These are phyloP conservation scores for Cercospora brassicicola DNA, from an alignment of 2,329 filamentous ascomycete species.

Conservation along the genomic window DNA sequence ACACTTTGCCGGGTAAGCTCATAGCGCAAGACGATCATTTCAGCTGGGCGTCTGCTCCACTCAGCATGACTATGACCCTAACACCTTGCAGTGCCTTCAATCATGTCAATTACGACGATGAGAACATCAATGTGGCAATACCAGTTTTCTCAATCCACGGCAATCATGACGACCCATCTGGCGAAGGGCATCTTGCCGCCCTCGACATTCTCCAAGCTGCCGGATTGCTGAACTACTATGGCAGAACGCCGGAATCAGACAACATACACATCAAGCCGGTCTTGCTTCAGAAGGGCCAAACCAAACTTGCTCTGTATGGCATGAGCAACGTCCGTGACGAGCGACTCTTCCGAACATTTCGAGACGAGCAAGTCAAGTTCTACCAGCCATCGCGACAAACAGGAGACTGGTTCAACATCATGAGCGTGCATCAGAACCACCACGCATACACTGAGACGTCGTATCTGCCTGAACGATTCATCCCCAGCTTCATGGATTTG, in stretches of 20 bases:
- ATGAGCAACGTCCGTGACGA: constrained; percentile 96
- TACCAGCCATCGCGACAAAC: constrained; percentile 78
- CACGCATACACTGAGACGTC: constrained; percentile 86
- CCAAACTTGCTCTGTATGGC: constrained; percentile 89
- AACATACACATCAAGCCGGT: constrained; percentile 92
- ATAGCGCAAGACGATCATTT: background rate
- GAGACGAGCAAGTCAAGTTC: constrained; percentile 91
- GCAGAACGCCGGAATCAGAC: constrained; percentile 85
- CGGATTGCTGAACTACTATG: constrained; percentile 93
- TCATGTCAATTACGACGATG: constrained; percentile 96
- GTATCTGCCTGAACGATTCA: constrained; percentile 90
- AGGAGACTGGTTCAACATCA: constrained; percentile 91
- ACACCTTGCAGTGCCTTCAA: constrained; percentile 63
- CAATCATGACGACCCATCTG: constrained; percentile 97
- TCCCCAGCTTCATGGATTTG: constrained; percentile 87
- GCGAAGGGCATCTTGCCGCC: constrained; percentile 87
- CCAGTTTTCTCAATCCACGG: constrained; percentile 98
- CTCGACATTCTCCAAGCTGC: constrained; percentile 88
- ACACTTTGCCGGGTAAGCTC: constrained; percentile 63
- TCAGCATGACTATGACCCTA: constrained; percentile 5
- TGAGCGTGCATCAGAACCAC: constrained; percentile 95
- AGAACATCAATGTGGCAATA: constrained; percentile 94
- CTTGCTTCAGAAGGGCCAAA: constrained; percentile 86
- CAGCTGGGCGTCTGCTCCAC: background rate
- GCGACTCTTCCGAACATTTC: constrained; percentile 87